A percentile compares a stretch with the other conserved stretches of the same genome.
phyloP scores from a whole-genome alignment of 208 protist species.

The Trypanosomatidae sp. region DNA sequence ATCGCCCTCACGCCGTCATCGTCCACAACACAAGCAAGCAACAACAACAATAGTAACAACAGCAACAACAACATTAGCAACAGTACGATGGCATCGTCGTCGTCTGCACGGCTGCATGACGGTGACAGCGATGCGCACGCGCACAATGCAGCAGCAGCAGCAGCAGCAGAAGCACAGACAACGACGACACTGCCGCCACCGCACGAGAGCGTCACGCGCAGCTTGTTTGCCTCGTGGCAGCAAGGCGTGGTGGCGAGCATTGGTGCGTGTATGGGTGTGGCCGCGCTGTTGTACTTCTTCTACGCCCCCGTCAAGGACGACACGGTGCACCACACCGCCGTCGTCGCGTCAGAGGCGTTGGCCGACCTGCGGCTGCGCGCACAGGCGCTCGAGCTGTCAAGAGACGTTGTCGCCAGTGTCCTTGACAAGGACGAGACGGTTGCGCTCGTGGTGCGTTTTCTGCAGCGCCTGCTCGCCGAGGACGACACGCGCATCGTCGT shows the following conservation, averaged over 20 bases:
- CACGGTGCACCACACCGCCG: slow-evolving; percentile 82
- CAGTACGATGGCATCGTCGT: not conserved
- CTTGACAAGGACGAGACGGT: slow-evolving; percentile 57
- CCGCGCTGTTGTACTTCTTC: slow-evolving; percentile 57
- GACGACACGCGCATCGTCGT: slow-evolving; percentile 74
- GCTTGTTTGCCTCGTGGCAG: slow-evolving; percentile 74
- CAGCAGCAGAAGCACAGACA: not conserved
- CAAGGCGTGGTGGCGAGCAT: slow-evolving; percentile 78
- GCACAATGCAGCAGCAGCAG: no score
- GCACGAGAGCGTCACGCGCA: slow-evolving; percentile 7
- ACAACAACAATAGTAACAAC: no score
- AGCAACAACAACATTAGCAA: slow-evolving; percentile 1
- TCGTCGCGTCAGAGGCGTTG: slow-evolving; percentile 75
- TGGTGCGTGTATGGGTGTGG: slow-evolving; percentile 77
- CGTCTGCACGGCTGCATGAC: no score
- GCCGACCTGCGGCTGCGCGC: slow-evolving; percentile 41
- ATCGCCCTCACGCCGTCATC: no score
- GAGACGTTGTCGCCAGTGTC: slow-evolving; percentile 65
- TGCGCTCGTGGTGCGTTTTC: slow-evolving; percentile 39
- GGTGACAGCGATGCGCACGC: no score
- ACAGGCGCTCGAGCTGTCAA: slow-evolving; percentile 63
- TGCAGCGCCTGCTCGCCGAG: slow-evolving; percentile 37
- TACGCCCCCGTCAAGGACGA: slow-evolving; percentile 79
- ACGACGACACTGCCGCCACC: not conserved
- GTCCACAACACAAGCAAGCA: not conserved